A percentile compares a stretch with the other conserved stretches of the same genome.
These are phyloP conservation scores for Aspergillus kassunensis DNA, from an alignment of 495 filamentous ascomycete genomes.

Conservation along the genomic window DNA sequence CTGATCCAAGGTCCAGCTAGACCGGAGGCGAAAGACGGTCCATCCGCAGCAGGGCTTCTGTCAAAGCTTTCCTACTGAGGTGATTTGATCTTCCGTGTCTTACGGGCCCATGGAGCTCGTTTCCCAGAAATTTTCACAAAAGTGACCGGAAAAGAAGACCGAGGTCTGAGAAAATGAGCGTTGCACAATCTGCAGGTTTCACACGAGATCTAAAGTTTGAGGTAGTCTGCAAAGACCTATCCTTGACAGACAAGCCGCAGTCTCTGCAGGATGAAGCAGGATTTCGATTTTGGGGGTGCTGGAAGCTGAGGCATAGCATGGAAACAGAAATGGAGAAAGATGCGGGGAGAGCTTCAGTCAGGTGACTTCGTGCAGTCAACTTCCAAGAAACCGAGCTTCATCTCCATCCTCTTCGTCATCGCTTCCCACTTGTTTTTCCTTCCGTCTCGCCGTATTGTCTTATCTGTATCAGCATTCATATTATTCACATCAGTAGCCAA, in stretches of 20 bases:
- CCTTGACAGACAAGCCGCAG: too few species aligned
- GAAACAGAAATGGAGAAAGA: neutral
- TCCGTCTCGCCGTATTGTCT: neutral
- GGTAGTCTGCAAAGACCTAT: neutral
- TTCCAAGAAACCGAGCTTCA: neutral
- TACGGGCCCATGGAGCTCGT: neutral
- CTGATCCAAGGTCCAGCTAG: too few species aligned
- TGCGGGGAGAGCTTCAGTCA: slow-evolving; percentile 18
- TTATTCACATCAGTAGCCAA: neutral
- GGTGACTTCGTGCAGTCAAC: slow-evolving; percentile 11
- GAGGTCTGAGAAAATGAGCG: neutral
- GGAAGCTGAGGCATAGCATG: too few species aligned
- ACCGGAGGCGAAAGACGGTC: too few species aligned
- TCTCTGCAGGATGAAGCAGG: neutral
- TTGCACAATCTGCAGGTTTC: slow-evolving; percentile 7
- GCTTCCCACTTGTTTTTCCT: slow-evolving; percentile 1
- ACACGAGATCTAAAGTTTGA: neutral
- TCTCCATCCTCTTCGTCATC: slow-evolving; percentile 1
- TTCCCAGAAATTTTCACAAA: neutral
- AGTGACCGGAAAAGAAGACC: neutral
- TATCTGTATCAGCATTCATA: neutral
- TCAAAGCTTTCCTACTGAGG: too few species aligned
- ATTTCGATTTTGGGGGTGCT: too few species aligned
- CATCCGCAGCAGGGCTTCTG: too few species aligned
- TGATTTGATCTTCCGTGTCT: neutral